These are phyloP conservation scores for Kodamaea suecica DNA, from an alignment of 1,139 yeast genomes.

Conservation along the genomic window DNA sequence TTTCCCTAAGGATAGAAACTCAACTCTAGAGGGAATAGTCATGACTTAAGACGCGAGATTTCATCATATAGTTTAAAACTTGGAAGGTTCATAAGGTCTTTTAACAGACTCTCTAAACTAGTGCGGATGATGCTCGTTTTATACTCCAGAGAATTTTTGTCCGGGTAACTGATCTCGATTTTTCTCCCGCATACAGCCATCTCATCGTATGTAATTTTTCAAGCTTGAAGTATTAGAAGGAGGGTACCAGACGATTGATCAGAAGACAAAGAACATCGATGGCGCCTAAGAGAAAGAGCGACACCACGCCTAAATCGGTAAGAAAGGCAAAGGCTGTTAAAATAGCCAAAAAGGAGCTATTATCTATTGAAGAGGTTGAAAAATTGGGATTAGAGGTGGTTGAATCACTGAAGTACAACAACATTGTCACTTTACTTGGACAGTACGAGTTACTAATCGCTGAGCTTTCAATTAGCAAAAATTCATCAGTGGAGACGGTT, in stretches of 20 bases:
- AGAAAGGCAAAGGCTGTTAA: constrained; percentile 11
- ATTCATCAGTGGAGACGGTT: constrained; percentile 26
- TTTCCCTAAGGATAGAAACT: constrained; percentile 24
- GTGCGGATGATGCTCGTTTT: constrained; percentile 16
- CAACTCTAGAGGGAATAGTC: constrained; percentile 51
- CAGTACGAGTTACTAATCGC: constrained; percentile 31
- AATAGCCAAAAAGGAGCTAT: constrained; percentile 4
- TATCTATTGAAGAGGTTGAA: constrained; percentile 31
- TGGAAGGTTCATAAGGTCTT: constrained; percentile 58
- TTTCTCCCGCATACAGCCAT: no score
- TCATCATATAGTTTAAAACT: constrained; percentile 60
- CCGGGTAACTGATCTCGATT: constrained; percentile 20
- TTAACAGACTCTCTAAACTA: no score
- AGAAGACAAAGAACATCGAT: constrained; percentile 6
- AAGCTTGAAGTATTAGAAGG: constrained; percentile 10
- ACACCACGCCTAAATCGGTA: constrained; percentile 2
- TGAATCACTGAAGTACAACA: constrained; percentile 42
- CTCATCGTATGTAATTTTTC: no score
- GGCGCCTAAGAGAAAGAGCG: constrained; percentile 23
- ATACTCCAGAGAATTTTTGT: constrained; percentile 10
- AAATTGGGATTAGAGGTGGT: constrained; percentile 30
- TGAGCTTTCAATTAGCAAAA: constrained; percentile 17
- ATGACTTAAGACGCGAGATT: constrained; percentile 49
- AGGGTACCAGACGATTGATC: background rate
- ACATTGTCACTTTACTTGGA: constrained; percentile 44